Evolutionary conservation across 176 grass and related monocot genomes (phyloP).

Genomic region (Juncus inflexus): DNA sequence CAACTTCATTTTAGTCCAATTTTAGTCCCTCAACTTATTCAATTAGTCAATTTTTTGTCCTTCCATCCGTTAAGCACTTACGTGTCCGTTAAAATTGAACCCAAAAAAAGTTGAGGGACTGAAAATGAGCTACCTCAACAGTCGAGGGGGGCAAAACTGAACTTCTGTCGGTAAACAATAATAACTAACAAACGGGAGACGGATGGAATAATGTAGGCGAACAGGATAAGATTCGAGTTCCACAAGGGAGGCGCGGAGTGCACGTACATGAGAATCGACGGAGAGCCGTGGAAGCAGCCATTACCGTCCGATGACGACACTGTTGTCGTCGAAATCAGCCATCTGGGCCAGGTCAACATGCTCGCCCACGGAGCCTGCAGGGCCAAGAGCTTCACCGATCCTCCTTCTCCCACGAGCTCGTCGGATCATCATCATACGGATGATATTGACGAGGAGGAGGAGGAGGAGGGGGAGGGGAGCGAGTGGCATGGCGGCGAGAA

Average conservation of each 20-base stretch:
- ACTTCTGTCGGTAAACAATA: too few relatives aligned
- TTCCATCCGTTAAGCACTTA: too few relatives aligned
- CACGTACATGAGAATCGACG: slow-evolving; percentile 86
- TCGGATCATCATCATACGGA: slow-evolving; percentile 20
- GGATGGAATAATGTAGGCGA: slow-evolving; percentile 32
- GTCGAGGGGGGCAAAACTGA: too few relatives aligned
- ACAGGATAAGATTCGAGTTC: slow-evolving; percentile 75
- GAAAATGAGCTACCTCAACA: too few relatives aligned
- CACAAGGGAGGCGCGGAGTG: slow-evolving; percentile 48
- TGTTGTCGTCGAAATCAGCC: slow-evolving; percentile 68
- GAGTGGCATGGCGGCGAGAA: slow-evolving; percentile 66
- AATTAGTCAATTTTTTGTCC: too few relatives aligned
- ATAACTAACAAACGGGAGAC: background rate
- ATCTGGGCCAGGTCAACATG: slow-evolving; percentile 71
- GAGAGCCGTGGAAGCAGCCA: slow-evolving; percentile 94
- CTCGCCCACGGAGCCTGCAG: slow-evolving; percentile 56
- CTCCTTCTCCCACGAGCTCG: slow-evolving; percentile 3
- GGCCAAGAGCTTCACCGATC: slow-evolving; percentile 46
- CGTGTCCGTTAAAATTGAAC: too few relatives aligned
- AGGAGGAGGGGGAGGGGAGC: slow-evolving; percentile 13
- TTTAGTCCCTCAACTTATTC: too few relatives aligned
- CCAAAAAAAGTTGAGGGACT: too few relatives aligned
- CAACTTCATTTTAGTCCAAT: too few relatives aligned
- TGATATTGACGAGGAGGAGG: slow-evolving; percentile 28
- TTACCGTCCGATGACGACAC: slow-evolving; percentile 58